A percentile compares a stretch with the other conserved stretches of the same genome.
These are phyloP conservation scores for Nidularia pulvinata DNA, from an alignment of 768 basidiomycete species.

Conservation along the genomic window DNA sequence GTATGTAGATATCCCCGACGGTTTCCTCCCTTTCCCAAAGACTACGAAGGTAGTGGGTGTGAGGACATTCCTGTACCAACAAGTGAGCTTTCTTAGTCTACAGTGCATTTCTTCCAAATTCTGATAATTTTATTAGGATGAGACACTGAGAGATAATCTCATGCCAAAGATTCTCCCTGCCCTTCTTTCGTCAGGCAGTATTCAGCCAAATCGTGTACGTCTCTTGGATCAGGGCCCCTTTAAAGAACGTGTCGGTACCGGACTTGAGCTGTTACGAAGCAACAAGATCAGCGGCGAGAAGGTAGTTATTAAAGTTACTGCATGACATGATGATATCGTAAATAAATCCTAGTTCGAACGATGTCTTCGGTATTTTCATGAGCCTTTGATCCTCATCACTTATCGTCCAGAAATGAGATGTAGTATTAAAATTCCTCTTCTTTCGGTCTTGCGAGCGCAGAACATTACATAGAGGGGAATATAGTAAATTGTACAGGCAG, in stretches of 20 bases:
- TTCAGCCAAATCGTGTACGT: slow-evolving; percentile 38
- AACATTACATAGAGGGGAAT: no score
- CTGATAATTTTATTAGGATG: slow-evolving; percentile 24
- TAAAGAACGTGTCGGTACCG: slow-evolving; percentile 36
- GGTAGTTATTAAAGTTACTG: slow-evolving; percentile 35
- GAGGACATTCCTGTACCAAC: slow-evolving; percentile 35
- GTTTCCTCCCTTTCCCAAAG: slow-evolving; percentile 33
- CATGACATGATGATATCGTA: not conserved
- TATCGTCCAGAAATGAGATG: no score
- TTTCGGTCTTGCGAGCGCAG: no score
- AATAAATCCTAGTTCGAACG: no score
- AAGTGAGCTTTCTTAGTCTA: slow-evolving; percentile 22
- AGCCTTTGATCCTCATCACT: no score
- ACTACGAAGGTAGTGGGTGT: slow-evolving; percentile 33
- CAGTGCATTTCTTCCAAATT: not conserved
- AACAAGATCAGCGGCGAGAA: slow-evolving; percentile 53
- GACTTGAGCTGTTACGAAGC: slow-evolving; percentile 41
- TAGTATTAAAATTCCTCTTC: no score
- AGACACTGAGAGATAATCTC: slow-evolving; percentile 36
- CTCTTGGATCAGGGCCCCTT: slow-evolving; percentile 40
- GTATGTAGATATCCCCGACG: slow-evolving; percentile 26
- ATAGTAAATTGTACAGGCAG: no score
- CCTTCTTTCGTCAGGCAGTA: slow-evolving; percentile 31
- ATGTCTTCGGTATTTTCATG: not conserved
- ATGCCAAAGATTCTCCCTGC: slow-evolving; percentile 44